Conservation (phyloP, 2,329 filamentous ascomycete species). For the Huntiella abstrusa region DNA sequence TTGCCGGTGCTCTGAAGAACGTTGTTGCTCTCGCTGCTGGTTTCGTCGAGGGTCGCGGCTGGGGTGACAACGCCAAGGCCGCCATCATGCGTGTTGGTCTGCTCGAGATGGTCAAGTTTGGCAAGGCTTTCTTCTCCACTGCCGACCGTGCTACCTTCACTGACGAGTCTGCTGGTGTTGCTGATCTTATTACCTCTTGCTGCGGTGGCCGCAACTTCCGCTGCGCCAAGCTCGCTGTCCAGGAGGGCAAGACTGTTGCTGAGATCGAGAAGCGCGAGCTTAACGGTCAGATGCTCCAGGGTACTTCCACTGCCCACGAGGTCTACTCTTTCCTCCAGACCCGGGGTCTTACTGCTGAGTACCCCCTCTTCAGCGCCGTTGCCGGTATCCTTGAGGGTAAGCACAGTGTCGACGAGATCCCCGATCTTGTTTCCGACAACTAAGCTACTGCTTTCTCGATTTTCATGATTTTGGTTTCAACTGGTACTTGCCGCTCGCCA, state of each 20-base stretch:
- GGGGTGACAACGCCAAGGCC: slow-evolving; percentile 98
- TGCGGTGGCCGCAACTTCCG: slow-evolving; percentile 84
- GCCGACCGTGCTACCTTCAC: slow-evolving; percentile 76
- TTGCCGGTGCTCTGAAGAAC: slow-evolving; percentile 91
- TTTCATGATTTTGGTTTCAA: slow-evolving; percentile 5
- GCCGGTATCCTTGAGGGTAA: slow-evolving; percentile 57
- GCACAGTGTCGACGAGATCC: slow-evolving; percentile 63
- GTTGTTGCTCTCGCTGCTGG: slow-evolving; percentile 86
- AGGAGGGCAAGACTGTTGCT: slow-evolving; percentile 59
- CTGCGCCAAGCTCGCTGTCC: slow-evolving; percentile 74
- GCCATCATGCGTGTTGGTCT: slow-evolving; percentile 93
- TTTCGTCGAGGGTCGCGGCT: slow-evolving; percentile 86
- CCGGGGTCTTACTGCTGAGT: slow-evolving; percentile 59
- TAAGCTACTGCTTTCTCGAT: slow-evolving; percentile 5
- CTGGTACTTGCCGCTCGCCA: slow-evolving; percentile 6
- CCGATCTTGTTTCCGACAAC: slow-evolving; percentile 37
- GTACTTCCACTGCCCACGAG: slow-evolving; percentile 77
- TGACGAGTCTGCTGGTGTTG: slow-evolving; percentile 88
- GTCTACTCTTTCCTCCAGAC: slow-evolving; percentile 77
- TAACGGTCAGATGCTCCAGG: slow-evolving; percentile 94
- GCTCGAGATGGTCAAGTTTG: slow-evolving; percentile 91
- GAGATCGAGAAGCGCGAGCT: slow-evolving; percentile 80
- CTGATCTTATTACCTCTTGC: slow-evolving; percentile 88
- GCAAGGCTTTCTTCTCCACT: slow-evolving; percentile 80
- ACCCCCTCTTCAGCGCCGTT: slow-evolving; percentile 84